phyloP scores from a whole-genome alignment of 805 yeast species.

The Candida oleophila region DNA sequence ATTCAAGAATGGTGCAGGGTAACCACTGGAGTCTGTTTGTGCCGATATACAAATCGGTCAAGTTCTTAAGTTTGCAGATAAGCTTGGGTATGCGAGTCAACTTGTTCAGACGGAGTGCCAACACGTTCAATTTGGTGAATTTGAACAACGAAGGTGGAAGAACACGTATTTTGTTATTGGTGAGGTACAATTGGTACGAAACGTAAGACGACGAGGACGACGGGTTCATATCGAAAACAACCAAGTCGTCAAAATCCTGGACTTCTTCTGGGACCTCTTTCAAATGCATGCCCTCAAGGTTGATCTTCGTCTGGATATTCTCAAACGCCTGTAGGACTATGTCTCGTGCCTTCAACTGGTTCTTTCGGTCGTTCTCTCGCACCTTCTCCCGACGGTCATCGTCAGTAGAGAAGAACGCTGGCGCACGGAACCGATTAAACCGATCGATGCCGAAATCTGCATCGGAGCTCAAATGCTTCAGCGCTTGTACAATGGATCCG shows the following conservation, averaged over 20 bases:
- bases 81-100: slow-evolving; percentile 47
- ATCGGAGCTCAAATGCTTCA: slow-evolving; percentile 26
- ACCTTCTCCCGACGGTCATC: not conserved
- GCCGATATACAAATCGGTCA: slow-evolving; percentile 53
- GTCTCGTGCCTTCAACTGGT: slow-evolving; percentile 34
- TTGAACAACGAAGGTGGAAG: slow-evolving; percentile 53
- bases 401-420: slow-evolving; percentile 9
- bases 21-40: slow-evolving; percentile 50
- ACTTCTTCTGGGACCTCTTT: slow-evolving; percentile 56
- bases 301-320: slow-evolving; percentile 41
- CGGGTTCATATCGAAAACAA: slow-evolving; percentile 34
- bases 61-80: slow-evolving; percentile 37
- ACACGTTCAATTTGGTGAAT: slow-evolving; percentile 48
- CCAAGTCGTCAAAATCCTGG: slow-evolving; percentile 54
- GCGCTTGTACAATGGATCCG: not conserved
- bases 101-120: slow-evolving; percentile 52
- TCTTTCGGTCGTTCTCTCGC: slow-evolving; percentile 5
- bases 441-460: slow-evolving; percentile 53
- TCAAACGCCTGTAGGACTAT: slow-evolving; percentile 49
- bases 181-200: slow-evolving; percentile 48
- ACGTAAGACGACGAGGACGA: slow-evolving; percentile 12
- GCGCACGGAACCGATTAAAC: slow-evolving; percentile 38
- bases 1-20: slow-evolving; percentile 52
- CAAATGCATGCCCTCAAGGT: slow-evolving; percentile 48
- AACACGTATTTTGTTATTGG: slow-evolving; percentile 47